A percentile compares a stretch with the other conserved stretches of the same genome.
These are phyloP conservation scores for Hippophae gyantsensis DNA, from an alignment of 306 rosid species.

Conservation along the genomic window DNA sequence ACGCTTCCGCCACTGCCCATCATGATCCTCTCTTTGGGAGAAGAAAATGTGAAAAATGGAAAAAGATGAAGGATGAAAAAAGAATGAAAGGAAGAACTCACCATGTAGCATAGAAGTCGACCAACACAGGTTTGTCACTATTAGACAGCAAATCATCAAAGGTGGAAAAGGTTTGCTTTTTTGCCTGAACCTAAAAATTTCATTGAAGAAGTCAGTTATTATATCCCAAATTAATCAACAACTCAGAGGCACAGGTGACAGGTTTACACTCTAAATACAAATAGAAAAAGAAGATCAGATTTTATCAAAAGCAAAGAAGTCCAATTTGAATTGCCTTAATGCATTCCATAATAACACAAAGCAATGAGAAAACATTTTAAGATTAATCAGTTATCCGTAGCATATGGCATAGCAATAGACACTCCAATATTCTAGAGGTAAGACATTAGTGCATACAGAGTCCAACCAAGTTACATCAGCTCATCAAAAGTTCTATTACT, in stretches of 20 bases:
- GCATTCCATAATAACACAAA: too few species aligned
- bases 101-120: slow-evolving; percentile 99
- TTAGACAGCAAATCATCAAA: slow-evolving; percentile 73
- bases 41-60: neutral
- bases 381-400: too few species aligned
- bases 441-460: too few species aligned
- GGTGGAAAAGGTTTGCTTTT: slow-evolving; percentile 68
- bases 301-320: neutral
- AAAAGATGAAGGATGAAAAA: neutral
- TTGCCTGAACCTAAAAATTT: slow-evolving; percentile 60
- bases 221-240: slow-evolving; percentile 1
- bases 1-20: neutral
- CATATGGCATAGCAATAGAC: too few species aligned
- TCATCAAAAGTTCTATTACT: too few species aligned
- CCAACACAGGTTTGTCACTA: slow-evolving; percentile 71
- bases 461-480: too few species aligned
- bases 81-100: slow-evolving; percentile 18
- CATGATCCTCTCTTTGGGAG: neutral
- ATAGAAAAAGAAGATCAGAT: neutral
- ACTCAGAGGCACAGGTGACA: neutral
- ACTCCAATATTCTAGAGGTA: too few species aligned
- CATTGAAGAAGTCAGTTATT: slow-evolving; percentile 5
- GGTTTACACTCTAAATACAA: neutral
- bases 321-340: too few species aligned
- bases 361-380: too few species aligned